Evolutionary conservation across 1,284 basidiomycete species (phyloP).

Genomic region (Malassezia sp.): DNA sequence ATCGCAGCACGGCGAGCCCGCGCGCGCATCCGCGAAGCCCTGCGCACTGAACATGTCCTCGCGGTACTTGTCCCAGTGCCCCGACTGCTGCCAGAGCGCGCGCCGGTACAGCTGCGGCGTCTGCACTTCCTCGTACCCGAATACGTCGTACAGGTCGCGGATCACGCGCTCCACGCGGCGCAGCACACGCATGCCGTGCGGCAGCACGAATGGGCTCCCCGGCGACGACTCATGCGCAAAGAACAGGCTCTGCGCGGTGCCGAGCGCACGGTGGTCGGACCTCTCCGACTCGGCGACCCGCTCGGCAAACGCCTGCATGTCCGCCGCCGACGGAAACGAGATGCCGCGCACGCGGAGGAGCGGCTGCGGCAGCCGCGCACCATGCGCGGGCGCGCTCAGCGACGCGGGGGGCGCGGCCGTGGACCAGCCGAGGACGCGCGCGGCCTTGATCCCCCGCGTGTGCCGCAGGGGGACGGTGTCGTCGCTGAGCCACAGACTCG

Average conservation of each 20-base stretch:
- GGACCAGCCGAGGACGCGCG: slow-evolving; percentile 15
- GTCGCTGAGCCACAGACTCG: neutral
- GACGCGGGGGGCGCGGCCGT: slow-evolving; percentile 11
- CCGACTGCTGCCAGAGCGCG: slow-evolving; percentile 37
- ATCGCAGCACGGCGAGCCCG: slow-evolving; percentile 12
- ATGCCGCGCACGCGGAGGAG: slow-evolving; percentile 16
- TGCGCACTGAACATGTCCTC: slow-evolving; percentile 44
- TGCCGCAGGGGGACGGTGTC: slow-evolving; percentile 7
- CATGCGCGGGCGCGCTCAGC: neutral
- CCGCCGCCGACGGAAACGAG: slow-evolving; percentile 14
- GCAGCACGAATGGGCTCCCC: slow-evolving; percentile 43
- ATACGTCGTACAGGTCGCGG: slow-evolving; percentile 40
- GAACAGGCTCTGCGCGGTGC: slow-evolving; percentile 33
- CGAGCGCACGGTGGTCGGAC: slow-evolving; percentile 33
- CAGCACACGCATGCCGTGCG: slow-evolving; percentile 39
- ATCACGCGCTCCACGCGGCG: slow-evolving; percentile 40
- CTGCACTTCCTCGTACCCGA: slow-evolving; percentile 43
- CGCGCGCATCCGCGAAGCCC: slow-evolving; percentile 25
- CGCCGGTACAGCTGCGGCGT: slow-evolving; percentile 42
- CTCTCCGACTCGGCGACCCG: slow-evolving; percentile 9
- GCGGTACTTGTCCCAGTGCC: slow-evolving; percentile 47
- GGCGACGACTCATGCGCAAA: slow-evolving; percentile 42
- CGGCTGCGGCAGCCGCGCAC: slow-evolving; percentile 5
- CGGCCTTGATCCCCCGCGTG: slow-evolving; percentile 16
- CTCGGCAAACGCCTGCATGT: slow-evolving; percentile 10